These are phyloP conservation scores for Haplographium delicatum DNA, from an alignment of 495 filamentous ascomycete genomes.

Conservation along the genomic window DNA sequence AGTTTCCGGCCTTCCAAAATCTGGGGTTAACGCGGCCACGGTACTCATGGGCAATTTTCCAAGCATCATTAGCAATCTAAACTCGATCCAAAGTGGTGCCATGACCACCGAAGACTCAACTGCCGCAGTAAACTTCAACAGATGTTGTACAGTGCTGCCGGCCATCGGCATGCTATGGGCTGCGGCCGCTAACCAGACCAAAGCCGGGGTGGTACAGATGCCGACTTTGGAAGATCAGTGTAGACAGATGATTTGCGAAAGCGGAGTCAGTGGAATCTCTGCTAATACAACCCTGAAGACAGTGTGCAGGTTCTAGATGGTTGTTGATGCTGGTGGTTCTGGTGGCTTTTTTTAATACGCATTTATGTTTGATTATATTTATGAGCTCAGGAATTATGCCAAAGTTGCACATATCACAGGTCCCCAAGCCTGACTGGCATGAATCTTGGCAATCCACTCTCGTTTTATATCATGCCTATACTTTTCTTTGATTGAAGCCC, in stretches of 20 bases:
- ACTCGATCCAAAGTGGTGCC: constrained; percentile 1
- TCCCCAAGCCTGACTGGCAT: too few species aligned
- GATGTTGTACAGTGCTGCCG: constrained; percentile 6
- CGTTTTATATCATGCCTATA: too few species aligned
- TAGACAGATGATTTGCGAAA: constrained; percentile 28
- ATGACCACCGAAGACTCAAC: constrained; percentile 8
- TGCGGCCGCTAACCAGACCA: constrained; percentile 9
- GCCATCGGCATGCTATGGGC: constrained; percentile 3
- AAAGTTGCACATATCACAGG: too few species aligned
- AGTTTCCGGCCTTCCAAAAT: neutral
- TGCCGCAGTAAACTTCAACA: constrained; percentile 14
- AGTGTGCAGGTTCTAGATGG: too few species aligned
- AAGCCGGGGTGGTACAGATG: constrained; percentile 25
- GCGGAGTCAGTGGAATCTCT: constrained; percentile 25
- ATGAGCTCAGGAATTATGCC: too few species aligned
- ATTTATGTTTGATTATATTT: too few species aligned
- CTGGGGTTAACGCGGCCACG: constrained; percentile 5
- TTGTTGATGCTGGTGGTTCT: too few species aligned
- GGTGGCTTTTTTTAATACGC: too few species aligned
- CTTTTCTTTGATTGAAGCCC: too few species aligned
- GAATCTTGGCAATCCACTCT: too few species aligned
- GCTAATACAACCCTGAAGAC: constrained; percentile 16
- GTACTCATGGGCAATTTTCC: constrained; percentile 13
- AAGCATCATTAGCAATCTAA: constrained; percentile 11
- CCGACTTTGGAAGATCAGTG: constrained; percentile 28